Evolutionary conservation across 139 green algal species (phyloP), one percentile per base, ranked within the genome.

Genomic region (Edaphochlamys debaryana): DNA sequence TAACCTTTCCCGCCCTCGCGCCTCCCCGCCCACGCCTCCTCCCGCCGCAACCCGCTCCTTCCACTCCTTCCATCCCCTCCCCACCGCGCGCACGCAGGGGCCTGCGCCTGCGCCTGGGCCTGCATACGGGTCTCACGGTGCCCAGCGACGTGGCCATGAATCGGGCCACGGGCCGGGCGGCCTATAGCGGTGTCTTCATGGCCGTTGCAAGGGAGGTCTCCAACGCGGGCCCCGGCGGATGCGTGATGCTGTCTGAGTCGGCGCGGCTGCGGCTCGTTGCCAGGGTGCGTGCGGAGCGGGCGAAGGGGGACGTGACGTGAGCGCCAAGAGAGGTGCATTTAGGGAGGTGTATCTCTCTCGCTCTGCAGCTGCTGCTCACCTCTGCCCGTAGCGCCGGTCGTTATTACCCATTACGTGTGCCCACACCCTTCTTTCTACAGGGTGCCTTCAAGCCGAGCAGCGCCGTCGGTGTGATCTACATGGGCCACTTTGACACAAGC

Each of bases 101-200:
- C 54, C 37, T 80, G 54, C 52, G 72, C 0, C 54, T 80, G 72
- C 72, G 72, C 0, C 37, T 80, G 54, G 72, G 72, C 27, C 27
- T 80, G 13, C 72, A 80, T 37, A 69, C 36, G 17, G 72, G 72
- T 5, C 72, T 80, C 9, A 9, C 8, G 4, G 17, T 4, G 29
- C 30, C 36, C 23, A 2, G 36, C 2, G 72, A 80, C 54, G 37
- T 80, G 60, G 30, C 30, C 30, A 23, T 41, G 1, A 80, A 80
- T 37, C 34, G 36, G 3, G 72, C 72, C 54, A 80, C 36, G 27
- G 54, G 72, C 13, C 34, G 72, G 2, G 54, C 72, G 8, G 72
- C 72, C 72, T 80, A 80, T 54, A 68, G 50, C n/a, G 72, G 72
- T 19, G 54, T 37, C 4, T 80, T 80, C 54, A 58, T 80, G 72